Evolutionary conservation across 768 basidiomycete species (phyloP).

Genomic region (Calocera viscosa): DNA sequence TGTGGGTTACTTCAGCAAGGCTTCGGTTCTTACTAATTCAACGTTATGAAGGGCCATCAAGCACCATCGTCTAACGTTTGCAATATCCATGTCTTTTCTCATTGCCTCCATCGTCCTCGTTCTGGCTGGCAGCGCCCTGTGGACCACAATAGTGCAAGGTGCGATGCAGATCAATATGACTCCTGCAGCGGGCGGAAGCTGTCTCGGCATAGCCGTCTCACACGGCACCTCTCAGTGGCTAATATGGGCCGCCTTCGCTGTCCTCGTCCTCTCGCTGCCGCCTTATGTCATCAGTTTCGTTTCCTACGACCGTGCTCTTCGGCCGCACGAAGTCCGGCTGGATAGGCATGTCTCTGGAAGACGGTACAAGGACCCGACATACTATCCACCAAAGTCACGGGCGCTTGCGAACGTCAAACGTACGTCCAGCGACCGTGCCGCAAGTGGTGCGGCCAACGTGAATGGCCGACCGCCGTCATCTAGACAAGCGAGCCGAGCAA

Average conservation of each 20-base stretch:
- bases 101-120: slow-evolving; percentile 48
- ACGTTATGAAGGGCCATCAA: slow-evolving; percentile 43
- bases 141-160: slow-evolving; percentile 64
- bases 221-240: slow-evolving; percentile 51
- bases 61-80: slow-evolving; percentile 52
- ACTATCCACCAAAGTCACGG: slow-evolving; percentile 3
- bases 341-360: neutral
- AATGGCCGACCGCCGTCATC: slow-evolving; percentile 66
- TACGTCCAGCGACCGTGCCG: neutral
- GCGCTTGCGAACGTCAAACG: neutral
- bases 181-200: slow-evolving; percentile 31
- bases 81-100: slow-evolving; percentile 52
- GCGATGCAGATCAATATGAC: slow-evolving; percentile 45
- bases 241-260: slow-evolving; percentile 63
- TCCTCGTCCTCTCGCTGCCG: slow-evolving; percentile 48
- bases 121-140: slow-evolving; percentile 58
- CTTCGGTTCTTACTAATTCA: slow-evolving; percentile 6
- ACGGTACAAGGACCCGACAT: slow-evolving; percentile 1
- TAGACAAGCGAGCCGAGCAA: slow-evolving; percentile 71
- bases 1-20: slow-evolving; percentile 35
- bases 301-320: neutral
- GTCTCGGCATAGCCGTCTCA: slow-evolving; percentile 52
- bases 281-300: slow-evolving; percentile 70
- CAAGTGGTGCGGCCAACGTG: slow-evolving; percentile 22
- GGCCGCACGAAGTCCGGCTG: neutral